A percentile compares a stretch with the other conserved stretches of the same genome.
phyloP scores from a whole-genome alignment of 2,329 filamentous ascomycete species.

The Pseudogymnoascus sp. region DNA sequence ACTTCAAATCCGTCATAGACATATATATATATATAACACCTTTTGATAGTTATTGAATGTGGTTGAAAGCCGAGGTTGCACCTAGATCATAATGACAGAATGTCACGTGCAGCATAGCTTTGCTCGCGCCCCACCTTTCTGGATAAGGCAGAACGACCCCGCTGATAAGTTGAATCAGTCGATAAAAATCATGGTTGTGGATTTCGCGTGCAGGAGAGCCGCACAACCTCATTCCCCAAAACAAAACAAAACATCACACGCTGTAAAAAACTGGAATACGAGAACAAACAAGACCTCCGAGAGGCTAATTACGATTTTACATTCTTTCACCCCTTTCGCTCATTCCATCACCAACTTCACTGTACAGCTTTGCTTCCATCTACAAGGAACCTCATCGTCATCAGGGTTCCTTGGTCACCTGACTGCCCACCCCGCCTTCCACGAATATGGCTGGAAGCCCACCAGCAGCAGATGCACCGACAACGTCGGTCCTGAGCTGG shows the following conservation, averaged over 20 bases:
- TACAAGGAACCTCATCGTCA: conserved; percentile 6
- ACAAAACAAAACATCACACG: conserved; percentile 7
- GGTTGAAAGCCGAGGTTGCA: background rate
- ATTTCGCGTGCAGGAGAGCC: conserved; percentile 7
- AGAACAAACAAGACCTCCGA: background rate
- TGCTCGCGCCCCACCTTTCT: background rate
- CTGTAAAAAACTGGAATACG: background rate
- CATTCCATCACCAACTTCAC: background rate
- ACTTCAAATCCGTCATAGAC: background rate
- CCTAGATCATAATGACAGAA: background rate
- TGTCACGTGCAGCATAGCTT: conserved; percentile 4
- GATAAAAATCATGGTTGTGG: conserved; percentile 4
- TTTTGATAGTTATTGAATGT: background rate
- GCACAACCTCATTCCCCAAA: conserved; percentile 6
- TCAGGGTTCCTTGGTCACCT: conserved; percentile 4
- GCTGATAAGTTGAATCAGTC: conserved; percentile 2
- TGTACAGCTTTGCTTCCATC: conserved; percentile 1
- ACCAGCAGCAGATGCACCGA: background rate
- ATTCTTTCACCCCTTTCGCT: background rate
- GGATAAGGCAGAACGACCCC: conserved; percentile 6
- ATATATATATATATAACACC: background rate
- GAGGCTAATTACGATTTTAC: conserved; percentile 3
- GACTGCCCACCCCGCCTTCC: conserved; percentile 2
- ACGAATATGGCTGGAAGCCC: conserved; percentile 8
- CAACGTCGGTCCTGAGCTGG: conserved; percentile 22